Percentiles rank a stretch among this genome's conserved stretches.
Conservation (phyloP, 1,284 basidiomycete species). For the Boletus hoseneyae region DNA sequence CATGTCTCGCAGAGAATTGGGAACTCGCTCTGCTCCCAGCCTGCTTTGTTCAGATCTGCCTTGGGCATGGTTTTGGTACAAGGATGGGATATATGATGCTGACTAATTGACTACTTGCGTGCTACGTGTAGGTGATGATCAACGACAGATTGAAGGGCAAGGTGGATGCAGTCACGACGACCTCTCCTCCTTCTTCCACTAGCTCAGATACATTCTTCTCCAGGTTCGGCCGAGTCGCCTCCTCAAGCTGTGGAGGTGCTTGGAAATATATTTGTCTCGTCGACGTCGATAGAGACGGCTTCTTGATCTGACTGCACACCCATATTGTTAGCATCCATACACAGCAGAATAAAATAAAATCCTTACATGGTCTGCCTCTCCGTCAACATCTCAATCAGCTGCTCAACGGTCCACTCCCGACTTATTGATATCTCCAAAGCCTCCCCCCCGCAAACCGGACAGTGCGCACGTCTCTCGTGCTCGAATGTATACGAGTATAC, state of each 20-base stretch:
- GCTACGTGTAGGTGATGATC: conserved; percentile 56
- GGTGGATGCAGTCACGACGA: conserved; percentile 84
- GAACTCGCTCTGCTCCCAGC: conserved; percentile 89
- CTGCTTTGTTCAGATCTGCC: conserved; percentile 85
- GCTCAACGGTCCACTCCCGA: conserved; percentile 75
- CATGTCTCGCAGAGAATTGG: conserved; percentile 91
- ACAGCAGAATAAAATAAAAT: not conserved
- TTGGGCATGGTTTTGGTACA: conserved; percentile 54
- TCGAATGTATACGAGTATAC: conserved; percentile 98
- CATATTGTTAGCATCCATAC: conserved; percentile 13
- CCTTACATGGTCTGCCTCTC: conserved; percentile 87
- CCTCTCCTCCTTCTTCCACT: conserved; percentile 68
- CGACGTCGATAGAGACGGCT: conserved; percentile 75
- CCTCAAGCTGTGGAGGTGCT: conserved; percentile 86
- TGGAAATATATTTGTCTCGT: conserved; percentile 85
- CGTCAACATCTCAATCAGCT: conserved; percentile 80
- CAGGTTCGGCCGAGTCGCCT: conserved; percentile 85
- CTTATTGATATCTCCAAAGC: conserved; percentile 67
- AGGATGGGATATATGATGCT: conserved; percentile 21
- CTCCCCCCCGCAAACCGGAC: conserved; percentile 97
- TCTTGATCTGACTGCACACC: conserved; percentile 81
- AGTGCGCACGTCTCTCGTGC: conserved; percentile 89
- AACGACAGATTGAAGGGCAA: conserved; percentile 86
- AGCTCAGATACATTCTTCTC: conserved; percentile 83
- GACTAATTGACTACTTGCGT: conserved; percentile 27